phyloP scores from a whole-genome alignment of 2,329 filamentous ascomycete species.

The Claviceps digitariae region DNA sequence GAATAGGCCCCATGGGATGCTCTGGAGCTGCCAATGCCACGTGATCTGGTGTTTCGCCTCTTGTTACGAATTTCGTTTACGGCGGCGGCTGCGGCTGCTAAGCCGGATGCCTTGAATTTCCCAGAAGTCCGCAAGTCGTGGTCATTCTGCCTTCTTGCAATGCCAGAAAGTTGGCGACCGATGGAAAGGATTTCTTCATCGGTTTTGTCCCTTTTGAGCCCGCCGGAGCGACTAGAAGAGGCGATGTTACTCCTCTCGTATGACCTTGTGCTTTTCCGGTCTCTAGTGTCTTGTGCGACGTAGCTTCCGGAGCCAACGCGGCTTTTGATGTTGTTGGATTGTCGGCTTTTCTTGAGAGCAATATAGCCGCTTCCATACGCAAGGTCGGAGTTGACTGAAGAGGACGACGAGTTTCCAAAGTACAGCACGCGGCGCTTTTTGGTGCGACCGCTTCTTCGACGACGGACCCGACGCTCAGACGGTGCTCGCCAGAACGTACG shows the following conservation, averaged over 20 bases:
- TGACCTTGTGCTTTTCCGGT: neutral
- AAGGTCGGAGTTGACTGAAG: constrained; percentile 53
- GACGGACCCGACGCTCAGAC: constrained; percentile 36
- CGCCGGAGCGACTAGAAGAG: neutral
- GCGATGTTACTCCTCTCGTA: neutral
- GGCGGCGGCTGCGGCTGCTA: constrained; percentile 26
- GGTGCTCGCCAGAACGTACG: constrained; percentile 49
- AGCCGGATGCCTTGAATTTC: constrained; percentile 12
- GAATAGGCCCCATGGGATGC: constrained; percentile 17
- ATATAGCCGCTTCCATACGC: constrained; percentile 52
- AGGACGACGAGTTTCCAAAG: constrained; percentile 50
- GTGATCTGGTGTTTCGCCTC: constrained; percentile 20
- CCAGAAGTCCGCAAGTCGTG: constrained; percentile 32
- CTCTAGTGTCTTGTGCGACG: neutral
- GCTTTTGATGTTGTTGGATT: constrained; percentile 7
- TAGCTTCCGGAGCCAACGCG: constrained; percentile 3
- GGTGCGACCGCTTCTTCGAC: constrained; percentile 26
- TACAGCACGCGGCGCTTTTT: constrained; percentile 41
- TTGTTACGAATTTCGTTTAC: constrained; percentile 28
- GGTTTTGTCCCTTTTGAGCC: constrained; percentile 24
- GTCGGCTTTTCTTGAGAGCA: constrained; percentile 22
- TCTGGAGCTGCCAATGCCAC: constrained; percentile 28
- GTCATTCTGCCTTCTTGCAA: constrained; percentile 37
- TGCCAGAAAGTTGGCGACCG: constrained; percentile 38
- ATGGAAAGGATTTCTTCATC: constrained; percentile 45